Base-by-base conservation (phyloP, 306 rosid species). In the Sicyos edulis region DNA sequence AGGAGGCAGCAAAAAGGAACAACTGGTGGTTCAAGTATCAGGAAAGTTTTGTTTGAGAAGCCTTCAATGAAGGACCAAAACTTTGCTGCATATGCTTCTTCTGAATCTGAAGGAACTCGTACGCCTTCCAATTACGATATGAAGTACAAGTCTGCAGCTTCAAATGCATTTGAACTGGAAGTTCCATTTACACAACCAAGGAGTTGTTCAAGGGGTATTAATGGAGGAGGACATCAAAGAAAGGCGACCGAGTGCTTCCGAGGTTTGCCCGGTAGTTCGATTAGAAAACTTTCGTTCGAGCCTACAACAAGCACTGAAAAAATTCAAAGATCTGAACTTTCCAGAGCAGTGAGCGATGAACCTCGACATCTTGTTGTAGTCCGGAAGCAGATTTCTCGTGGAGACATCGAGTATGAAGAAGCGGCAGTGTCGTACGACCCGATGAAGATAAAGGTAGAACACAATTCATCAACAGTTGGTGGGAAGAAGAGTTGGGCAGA, bases 401-500 rank as follows among this genome's bases (percentile, higher is more conserved):
- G 10, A 7, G 56, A 49, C 13, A 21, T 44, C 8, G 55, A 67
- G 72, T 45, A 21, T 8, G 55, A 45, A 20, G 55, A 45, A 13
- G 40, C 24, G 2, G 19, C 17, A 44, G 12, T 67, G 12, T 9
- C 11, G 5, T 19, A 65, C 40, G 7, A 21, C 55, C 13, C 40
- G 17, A 20, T 12, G 56, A 72, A 80, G 49, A 56, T 75, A 16
- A 24, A 56, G 6, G 47, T 0, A 42, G 47, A 42, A 42, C 37
- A 58, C 20, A 71, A 86, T 69, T 76, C 80, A 29, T 74, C 74
- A 49, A 49, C 26, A 56, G 67, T 29, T 10, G 69, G 54, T 42
- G 61, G 62, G 15, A 85, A 86, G 89, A 93, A 88, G 78, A 91
- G 99, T 51, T 93, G 99, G 99, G 99, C 99, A 65, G 99, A 93